phyloP scores from a whole-genome alignment of 2,329 filamentous ascomycete genomes.

The Pseudogymnoascus sp. region DNA sequence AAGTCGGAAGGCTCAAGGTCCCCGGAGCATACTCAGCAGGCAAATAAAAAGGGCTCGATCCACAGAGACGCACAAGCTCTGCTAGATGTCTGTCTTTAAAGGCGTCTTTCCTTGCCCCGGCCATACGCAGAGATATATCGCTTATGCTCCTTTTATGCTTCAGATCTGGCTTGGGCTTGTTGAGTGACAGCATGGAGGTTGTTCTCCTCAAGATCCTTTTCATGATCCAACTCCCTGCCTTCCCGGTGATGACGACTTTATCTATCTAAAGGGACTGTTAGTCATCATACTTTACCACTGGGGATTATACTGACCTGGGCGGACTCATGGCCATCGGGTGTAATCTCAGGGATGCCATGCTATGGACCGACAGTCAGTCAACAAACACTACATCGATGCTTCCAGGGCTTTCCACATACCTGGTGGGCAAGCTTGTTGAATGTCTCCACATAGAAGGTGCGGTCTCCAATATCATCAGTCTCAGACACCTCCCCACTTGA shows the following conservation, averaged over 20 bases:
- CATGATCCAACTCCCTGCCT: constrained; percentile 33
- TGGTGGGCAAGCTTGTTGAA: constrained; percentile 56
- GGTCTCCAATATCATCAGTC: constrained; percentile 42
- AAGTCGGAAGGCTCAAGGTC: constrained; percentile 54
- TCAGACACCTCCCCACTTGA: constrained; percentile 46
- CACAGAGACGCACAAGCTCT: constrained; percentile 55
- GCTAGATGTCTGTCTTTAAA: constrained; percentile 46
- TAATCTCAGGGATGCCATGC: constrained; percentile 42
- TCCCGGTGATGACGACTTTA: constrained; percentile 14
- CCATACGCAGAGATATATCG: constrained; percentile 43
- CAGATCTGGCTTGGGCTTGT: constrained; percentile 24
- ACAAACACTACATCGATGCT: not conserved
- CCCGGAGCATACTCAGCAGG: constrained; percentile 51
- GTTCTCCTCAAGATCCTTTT: constrained; percentile 32
- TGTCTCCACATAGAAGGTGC: constrained; percentile 44
- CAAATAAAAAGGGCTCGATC: constrained; percentile 55
- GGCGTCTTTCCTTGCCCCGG: constrained; percentile 36
- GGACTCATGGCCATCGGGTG: constrained; percentile 20
- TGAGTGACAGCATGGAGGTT: constrained; percentile 28
- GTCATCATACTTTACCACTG: not conserved
- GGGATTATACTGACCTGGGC: constrained; percentile 16
- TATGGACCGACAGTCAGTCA: constrained; percentile 24
- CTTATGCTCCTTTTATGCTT: constrained; percentile 48
- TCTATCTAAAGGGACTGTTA: constrained; percentile 4
- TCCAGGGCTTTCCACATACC: constrained; percentile 31